A percentile compares a stretch with the other conserved stretches of the same genome.
These are phyloP conservation scores for Nemania abortiva DNA, from an alignment of 2,329 filamentous ascomycete species.

Conservation along the genomic window DNA sequence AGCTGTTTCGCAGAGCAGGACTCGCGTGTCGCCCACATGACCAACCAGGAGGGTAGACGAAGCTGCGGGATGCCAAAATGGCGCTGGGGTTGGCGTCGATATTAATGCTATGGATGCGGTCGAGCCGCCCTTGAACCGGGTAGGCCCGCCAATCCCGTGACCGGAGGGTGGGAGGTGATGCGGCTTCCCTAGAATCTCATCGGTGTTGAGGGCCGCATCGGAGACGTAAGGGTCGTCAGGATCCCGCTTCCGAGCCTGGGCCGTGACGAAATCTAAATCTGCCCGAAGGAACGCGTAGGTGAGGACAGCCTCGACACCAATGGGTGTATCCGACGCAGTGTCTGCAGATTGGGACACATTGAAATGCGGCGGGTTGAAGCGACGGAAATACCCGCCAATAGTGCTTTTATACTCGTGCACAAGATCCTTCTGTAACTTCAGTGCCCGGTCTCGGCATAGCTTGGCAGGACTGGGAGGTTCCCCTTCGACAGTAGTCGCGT, in stretches of 20 bases:
- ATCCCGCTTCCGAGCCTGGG: slow-evolving; percentile 85
- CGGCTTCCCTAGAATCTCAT: slow-evolving; percentile 80
- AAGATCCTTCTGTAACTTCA: slow-evolving; percentile 76
- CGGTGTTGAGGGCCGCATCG: slow-evolving; percentile 84
- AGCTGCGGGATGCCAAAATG: slow-evolving; percentile 94
- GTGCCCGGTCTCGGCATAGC: slow-evolving; percentile 68
- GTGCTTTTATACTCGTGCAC: slow-evolving; percentile 83
- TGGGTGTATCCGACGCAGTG: slow-evolving; percentile 54
- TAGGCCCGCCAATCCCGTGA: slow-evolving; percentile 76
- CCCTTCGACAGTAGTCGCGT: slow-evolving; percentile 55
- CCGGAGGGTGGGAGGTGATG: slow-evolving; percentile 65
- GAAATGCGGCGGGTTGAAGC: slow-evolving; percentile 88
- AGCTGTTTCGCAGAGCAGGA: slow-evolving; percentile 87
- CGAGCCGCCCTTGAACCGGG: slow-evolving; percentile 91
- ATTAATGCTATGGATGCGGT: slow-evolving; percentile 92
- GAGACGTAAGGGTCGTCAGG: slow-evolving; percentile 76
- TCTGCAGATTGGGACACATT: slow-evolving; percentile 53
- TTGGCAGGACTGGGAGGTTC: slow-evolving; percentile 62
- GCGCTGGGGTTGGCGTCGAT: slow-evolving; percentile 88
- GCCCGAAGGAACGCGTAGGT: slow-evolving; percentile 94
- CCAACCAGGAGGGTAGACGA: slow-evolving; percentile 86
- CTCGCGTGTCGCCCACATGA: slow-evolving; percentile 93
- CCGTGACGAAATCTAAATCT: slow-evolving; percentile 92
- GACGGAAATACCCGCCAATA: slow-evolving; percentile 93
- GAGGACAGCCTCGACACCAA: slow-evolving; percentile 81